These are phyloP conservation scores for Malassezia caprae DNA, from an alignment of 1,284 basidiomycete species.

Conservation along the genomic window DNA sequence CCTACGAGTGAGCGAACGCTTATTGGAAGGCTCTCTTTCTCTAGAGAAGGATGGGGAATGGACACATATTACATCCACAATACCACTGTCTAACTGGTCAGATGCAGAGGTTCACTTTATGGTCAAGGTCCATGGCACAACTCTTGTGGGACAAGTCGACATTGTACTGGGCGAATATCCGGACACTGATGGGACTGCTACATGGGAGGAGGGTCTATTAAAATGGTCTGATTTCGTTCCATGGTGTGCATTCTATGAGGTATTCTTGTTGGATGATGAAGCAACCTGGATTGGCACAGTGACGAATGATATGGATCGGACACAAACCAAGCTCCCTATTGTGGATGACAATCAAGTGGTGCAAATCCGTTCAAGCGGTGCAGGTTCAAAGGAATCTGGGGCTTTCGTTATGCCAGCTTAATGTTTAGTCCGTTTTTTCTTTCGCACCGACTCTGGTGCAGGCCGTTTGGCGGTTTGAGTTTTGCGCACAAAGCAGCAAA, in stretches of 20 bases:
- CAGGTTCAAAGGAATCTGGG: neutral
- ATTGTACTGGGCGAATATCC: neutral
- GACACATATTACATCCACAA: neutral
- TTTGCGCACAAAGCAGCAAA: slow-evolving; percentile 28
- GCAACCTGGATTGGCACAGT: slow-evolving; percentile 11
- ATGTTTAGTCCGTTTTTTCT: neutral
- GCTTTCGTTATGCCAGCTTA: slow-evolving; percentile 3
- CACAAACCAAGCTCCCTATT: neutral
- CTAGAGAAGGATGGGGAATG: neutral
- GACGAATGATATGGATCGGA: neutral
- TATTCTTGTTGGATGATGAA: slow-evolving; percentile 6
- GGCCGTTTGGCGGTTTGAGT: neutral
- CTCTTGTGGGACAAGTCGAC: slow-evolving; percentile 2
- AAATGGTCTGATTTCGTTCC: slow-evolving; percentile 19
- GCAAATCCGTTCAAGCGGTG: slow-evolving; percentile 5
- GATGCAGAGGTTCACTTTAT: neutral
- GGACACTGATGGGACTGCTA: neutral
- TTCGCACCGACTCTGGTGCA: neutral
- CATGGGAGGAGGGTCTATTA: neutral
- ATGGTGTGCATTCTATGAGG: slow-evolving; percentile 9
- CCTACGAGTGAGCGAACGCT: neutral
- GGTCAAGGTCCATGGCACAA: neutral
- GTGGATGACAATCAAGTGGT: neutral
- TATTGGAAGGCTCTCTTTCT: neutral
- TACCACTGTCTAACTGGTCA: neutral